phyloP scores from a whole-genome alignment of 2,329 filamentous ascomycete genomes.

The Claviceps humidiphila region DNA sequence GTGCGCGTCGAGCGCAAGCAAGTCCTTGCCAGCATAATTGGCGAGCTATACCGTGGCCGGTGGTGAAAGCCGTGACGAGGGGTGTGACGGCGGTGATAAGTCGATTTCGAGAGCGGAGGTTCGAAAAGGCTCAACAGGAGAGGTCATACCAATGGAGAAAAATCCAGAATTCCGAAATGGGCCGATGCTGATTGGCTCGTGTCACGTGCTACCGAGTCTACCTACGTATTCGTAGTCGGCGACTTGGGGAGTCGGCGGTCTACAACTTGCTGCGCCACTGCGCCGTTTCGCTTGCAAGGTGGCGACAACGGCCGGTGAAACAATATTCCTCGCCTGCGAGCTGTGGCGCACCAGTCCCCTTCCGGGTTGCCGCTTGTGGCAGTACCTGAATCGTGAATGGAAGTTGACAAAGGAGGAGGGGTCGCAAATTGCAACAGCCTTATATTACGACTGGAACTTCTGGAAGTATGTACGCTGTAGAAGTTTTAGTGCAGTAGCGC shows the following conservation, averaged over 20 bases:
- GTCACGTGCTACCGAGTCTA: conserved; percentile 21
- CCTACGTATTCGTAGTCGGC: background rate
- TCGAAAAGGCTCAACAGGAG: conserved; percentile 25
- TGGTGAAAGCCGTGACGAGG: conserved; percentile 22
- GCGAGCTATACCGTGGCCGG: conserved; percentile 27
- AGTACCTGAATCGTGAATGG: background rate
- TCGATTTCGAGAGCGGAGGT: conserved; percentile 24
- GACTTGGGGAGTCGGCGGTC: too few species aligned
- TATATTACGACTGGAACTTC: too few species aligned
- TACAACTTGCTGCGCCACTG: background rate
- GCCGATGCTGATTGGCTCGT: conserved; percentile 26
- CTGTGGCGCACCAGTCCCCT: background rate
- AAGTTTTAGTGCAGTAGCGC: background rate
- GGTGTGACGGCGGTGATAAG: conserved; percentile 21
- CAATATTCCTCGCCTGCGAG: background rate
- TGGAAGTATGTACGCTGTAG: too few species aligned
- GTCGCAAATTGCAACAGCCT: background rate
- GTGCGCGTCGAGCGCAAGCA: conserved; percentile 79
- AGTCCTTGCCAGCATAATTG: conserved; percentile 87
- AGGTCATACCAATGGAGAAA: conserved; percentile 25
- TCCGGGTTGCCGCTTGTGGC: background rate
- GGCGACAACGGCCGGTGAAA: background rate
- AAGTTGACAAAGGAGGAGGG: background rate
- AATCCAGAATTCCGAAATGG: conserved; percentile 31
- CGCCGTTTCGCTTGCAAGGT: background rate